These are phyloP conservation scores for Plasmodium relictum DNA, from an alignment of 169 alveolate species.

Conservation along the genomic window DNA sequence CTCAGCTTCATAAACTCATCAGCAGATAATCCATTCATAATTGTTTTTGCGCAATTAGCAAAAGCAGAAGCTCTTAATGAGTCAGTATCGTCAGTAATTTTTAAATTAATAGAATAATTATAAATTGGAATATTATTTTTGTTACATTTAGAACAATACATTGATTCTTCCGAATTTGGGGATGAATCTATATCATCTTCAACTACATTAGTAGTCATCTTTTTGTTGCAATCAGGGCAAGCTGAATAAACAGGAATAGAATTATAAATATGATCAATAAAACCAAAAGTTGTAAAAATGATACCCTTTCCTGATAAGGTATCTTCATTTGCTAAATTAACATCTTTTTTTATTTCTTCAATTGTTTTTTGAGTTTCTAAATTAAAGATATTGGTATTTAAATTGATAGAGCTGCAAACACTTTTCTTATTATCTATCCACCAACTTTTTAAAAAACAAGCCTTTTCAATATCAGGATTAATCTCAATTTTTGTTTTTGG, in stretches of 20 bases:
- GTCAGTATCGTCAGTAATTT: conserved; percentile 82
- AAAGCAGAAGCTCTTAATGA: conserved; percentile 84
- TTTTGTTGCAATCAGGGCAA: conserved; percentile 83
- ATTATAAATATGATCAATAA: conserved; percentile 69
- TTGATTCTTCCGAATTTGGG: conserved; percentile 22
- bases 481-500: conserved; percentile 79
- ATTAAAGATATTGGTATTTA: neutral
- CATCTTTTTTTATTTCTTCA: conserved; percentile 77
- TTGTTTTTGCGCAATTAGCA: conserved; percentile 79
- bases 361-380: conserved; percentile 54
- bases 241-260: conserved; percentile 77
- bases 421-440: conserved; percentile 80
- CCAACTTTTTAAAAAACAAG: conserved; percentile 80
- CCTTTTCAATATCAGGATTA: conserved; percentile 82
- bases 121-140: conserved; percentile 78
- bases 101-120: conserved; percentile 80
- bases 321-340: conserved; percentile 53
- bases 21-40: conserved; percentile 75
- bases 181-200: conserved; percentile 25
- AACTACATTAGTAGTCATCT: conserved; percentile 76
- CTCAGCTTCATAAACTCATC: conserved; percentile 62
- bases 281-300: conserved; percentile 71
- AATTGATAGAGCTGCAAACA: conserved; percentile 9
- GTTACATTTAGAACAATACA: conserved; percentile 83
- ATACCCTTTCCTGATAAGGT: conserved; percentile 78